Conservation (phyloP, 257 asterid genomes). For the Lycium barbarum region DNA sequence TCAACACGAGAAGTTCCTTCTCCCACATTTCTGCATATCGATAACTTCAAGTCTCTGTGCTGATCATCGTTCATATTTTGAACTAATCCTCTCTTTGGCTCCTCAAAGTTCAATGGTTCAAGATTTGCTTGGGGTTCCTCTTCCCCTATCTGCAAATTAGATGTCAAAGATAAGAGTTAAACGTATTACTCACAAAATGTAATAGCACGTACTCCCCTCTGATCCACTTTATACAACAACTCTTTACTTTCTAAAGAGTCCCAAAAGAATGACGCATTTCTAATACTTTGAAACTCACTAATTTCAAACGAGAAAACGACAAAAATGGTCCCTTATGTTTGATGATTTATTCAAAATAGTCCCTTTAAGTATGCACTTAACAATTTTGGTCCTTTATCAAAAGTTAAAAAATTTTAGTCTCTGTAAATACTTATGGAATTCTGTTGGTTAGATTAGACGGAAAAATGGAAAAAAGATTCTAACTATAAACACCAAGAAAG, state of each 20-base stretch:
- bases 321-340: too few species aligned
- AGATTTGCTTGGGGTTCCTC: conserved; percentile 54
- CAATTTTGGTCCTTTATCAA: too few species aligned
- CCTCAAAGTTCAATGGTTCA: conserved; percentile 55
- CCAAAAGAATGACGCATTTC: not conserved
- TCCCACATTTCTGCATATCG: conserved; percentile 74
- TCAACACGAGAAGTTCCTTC: conserved; percentile 72
- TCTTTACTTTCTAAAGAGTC: not conserved
- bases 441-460: too few species aligned
- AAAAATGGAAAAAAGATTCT: too few species aligned
- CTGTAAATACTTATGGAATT: too few species aligned
- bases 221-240: not conserved
- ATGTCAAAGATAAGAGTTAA: not conserved
- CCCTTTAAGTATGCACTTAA: too few species aligned
- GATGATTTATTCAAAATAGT: too few species aligned
- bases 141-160: conserved; percentile 62
- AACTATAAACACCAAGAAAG: too few species aligned
- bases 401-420: too few species aligned
- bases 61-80: conserved; percentile 69
- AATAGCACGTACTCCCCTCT: not conserved
- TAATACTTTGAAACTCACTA: not conserved
- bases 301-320: not conserved
- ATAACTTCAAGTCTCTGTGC: conserved; percentile 63
- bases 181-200: not conserved
- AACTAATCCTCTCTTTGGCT: conserved; percentile 47